Base-by-base conservation (phyloP, 176 grass and related monocot species). In the Leersia perrieri region DNA sequence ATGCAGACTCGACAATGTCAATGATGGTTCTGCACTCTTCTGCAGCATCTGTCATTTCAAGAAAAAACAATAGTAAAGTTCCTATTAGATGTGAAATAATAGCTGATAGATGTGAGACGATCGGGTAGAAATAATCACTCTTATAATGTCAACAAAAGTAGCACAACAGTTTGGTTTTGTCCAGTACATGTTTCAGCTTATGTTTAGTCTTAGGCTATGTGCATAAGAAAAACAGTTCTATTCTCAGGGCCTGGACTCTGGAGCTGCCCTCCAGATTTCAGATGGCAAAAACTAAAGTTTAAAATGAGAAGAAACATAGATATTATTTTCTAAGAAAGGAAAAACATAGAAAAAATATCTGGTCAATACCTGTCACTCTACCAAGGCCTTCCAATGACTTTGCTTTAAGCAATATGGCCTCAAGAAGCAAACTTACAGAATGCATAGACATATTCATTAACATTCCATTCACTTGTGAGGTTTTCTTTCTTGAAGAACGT, bases 361-460 rank as follows among this genome's bases (percentile, higher is more conserved):
- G 70, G 33, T 81, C 68, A 36, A 11, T 86, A 93, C 96, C 96
- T 99, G 85, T 84, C 76, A 86, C 77, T 88, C 90, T 85, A 69
- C 79, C 68, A 33, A 99, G 88, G 33, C 40, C 69, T 35, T 93
- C 92, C 51, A 99, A 78, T 73, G 90, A 99, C 79, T 93, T 95
- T 31, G 96, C 85, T 87, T 99, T 99, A 42, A 99, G 84, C 61
- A 95, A 87, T 87, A 99, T 85, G 28, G 96, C 96, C 84, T 99
- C 96, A 7, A 95, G 77, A 84, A 99, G 87, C 79, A 99, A 87
- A 82, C 84, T 99, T 66, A 91, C 96, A 72, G 96, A 99, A 89
- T 99, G 96, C 84, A 99, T 89, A 33, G 96, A 99, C 96, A 99
- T 99, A 76, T 95, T 87, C 72, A 90, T 74, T 29, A 88, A 69